These are phyloP conservation scores for Sphaceloma murrayae DNA, from an alignment of 2,329 filamentous ascomycete genomes.

Conservation along the genomic window DNA sequence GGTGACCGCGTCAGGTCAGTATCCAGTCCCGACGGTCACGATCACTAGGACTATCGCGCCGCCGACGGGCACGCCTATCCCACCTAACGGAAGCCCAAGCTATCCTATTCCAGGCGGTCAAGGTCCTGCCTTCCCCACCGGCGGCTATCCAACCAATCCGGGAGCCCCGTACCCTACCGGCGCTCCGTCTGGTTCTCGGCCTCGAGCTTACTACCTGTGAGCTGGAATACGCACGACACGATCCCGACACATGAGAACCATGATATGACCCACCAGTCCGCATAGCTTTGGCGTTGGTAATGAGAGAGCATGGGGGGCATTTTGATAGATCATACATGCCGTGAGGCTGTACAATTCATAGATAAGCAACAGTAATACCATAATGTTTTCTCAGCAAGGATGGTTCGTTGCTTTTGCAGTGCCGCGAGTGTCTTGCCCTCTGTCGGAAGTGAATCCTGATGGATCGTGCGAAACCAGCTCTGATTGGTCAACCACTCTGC, in stretches of 20 bases:
- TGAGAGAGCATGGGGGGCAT: not conserved
- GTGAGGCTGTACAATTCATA: slow-evolving; percentile 1
- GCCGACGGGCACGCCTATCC: slow-evolving; percentile 8
- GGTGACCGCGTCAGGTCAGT: slow-evolving; percentile 3
- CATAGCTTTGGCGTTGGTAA: slow-evolving; percentile 6
- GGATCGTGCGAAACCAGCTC: not conserved
- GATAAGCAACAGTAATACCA: slow-evolving; percentile 6
- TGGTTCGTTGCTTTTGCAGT: too few species aligned
- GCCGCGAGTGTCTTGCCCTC: too few species aligned
- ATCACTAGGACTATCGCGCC: slow-evolving; percentile 1
- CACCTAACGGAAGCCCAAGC: slow-evolving; percentile 12
- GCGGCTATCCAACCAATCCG: slow-evolving; percentile 1
- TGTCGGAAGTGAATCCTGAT: too few species aligned
- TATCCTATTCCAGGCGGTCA: slow-evolving; percentile 5
- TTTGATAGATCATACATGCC: slow-evolving; percentile 2
- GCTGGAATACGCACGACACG: not conserved
- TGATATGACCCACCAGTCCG: not conserved
- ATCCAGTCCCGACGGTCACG: slow-evolving; percentile 5
- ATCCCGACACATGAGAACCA: not conserved
- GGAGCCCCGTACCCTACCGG: not conserved
- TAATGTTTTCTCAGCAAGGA: not conserved
- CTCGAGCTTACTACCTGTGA: slow-evolving; percentile 14
- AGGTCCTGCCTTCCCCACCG: not conserved
- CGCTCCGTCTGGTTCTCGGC: slow-evolving; percentile 1
- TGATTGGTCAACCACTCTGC: not conserved